Percentiles rank a stretch among this genome's conserved stretches.
phyloP scores from a whole-genome alignment of 495 filamentous ascomycete species.

The Amniculicola lignicola region DNA sequence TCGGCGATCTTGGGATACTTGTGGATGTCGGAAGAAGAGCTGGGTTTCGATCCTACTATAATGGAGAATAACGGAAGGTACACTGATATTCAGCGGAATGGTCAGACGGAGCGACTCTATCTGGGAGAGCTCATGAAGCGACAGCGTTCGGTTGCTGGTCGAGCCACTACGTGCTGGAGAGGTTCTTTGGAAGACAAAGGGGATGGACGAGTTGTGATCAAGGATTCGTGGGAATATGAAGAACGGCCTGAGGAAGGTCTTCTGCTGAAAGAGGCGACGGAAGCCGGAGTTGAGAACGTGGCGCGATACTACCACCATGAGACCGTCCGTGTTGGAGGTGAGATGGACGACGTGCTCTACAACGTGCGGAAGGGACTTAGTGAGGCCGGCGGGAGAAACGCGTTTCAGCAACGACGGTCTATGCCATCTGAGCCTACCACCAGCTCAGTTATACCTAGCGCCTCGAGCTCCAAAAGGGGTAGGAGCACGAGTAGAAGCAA shows the following conservation, averaged over 20 bases:
- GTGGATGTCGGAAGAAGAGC: slow-evolving; percentile 25
- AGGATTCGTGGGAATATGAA: slow-evolving; percentile 33
- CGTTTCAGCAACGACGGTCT: slow-evolving; percentile 18
- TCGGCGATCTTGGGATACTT: slow-evolving; percentile 22
- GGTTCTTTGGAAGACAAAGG: slow-evolving; percentile 3
- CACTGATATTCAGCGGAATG: slow-evolving; percentile 18
- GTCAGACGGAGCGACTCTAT: slow-evolving; percentile 9
- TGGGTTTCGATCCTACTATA: slow-evolving; percentile 24
- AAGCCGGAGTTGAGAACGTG: slow-evolving; percentile 39
- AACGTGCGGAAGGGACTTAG: slow-evolving; percentile 38
- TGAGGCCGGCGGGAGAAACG: slow-evolving; percentile 21
- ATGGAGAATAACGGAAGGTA: slow-evolving; percentile 15
- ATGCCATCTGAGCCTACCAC: slow-evolving; percentile 11
- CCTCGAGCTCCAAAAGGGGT: slow-evolving; percentile 13
- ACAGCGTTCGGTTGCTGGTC: slow-evolving; percentile 24
- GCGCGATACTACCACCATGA: slow-evolving; percentile 42
- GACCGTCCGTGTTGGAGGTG: slow-evolving; percentile 34
- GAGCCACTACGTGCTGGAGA: slow-evolving; percentile 26
- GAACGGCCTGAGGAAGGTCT: slow-evolving; percentile 31
- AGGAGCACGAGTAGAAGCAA: slow-evolving; percentile 18
- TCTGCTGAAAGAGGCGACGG: slow-evolving; percentile 37
- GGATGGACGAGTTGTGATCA: slow-evolving; percentile 25
- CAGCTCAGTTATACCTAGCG: slow-evolving; percentile 2
- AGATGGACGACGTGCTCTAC: slow-evolving; percentile 35
- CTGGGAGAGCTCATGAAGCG: slow-evolving; percentile 19